phyloP scores from a whole-genome alignment of 78 protist genomes.

The Guillardia theta region DNA sequence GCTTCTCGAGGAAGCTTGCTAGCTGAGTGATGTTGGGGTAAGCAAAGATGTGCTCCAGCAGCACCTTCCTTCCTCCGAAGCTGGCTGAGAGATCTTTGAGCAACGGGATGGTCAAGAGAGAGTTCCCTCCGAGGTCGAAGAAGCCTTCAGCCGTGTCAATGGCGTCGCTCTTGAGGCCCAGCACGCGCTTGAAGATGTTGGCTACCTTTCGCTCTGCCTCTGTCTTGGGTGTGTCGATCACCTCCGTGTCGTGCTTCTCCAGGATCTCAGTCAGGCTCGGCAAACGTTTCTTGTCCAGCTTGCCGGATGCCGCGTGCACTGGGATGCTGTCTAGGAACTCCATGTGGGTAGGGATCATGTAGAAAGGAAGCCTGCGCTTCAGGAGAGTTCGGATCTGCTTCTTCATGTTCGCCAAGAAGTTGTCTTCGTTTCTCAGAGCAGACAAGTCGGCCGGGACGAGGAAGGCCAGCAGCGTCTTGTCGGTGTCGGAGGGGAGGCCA shows the following conservation, averaged over 20 bases:
- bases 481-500: background rate
- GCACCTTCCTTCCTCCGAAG: background rate
- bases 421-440: background rate
- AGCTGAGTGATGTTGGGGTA: background rate
- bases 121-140: constrained; percentile 62
- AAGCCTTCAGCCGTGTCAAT: background rate
- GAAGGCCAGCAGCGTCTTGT: background rate
- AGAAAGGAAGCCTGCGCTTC: background rate
- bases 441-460: background rate
- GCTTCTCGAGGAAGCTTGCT: background rate
- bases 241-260: background rate
- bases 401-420: background rate
- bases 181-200: background rate
- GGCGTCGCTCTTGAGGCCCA: background rate
- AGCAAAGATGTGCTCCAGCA: background rate
- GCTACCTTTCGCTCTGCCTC: background rate
- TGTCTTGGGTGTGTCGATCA: background rate
- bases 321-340: background rate
- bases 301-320: background rate
- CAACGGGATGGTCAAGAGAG: constrained; percentile 32
- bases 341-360: background rate
- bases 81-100: background rate
- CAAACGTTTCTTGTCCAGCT: constrained; percentile 17
- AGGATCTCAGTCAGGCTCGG: background rate
- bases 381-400: background rate